These are phyloP conservation scores for Penicillium angulare DNA, from an alignment of 495 filamentous ascomycete species.

Conservation along the genomic window DNA sequence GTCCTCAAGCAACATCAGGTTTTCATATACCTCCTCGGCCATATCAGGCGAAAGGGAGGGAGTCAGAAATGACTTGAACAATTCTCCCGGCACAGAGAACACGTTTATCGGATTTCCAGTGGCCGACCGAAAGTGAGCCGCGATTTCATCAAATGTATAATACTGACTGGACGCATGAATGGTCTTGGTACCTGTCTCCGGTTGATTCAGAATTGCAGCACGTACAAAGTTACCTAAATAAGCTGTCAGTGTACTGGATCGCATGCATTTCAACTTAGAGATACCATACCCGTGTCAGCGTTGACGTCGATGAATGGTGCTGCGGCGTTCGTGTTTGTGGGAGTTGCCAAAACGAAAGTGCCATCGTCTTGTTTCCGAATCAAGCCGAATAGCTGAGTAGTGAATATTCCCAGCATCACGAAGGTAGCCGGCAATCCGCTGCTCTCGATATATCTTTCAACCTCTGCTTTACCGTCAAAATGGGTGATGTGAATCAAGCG, in stretches of 20 bases:
- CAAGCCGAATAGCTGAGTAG: constrained; percentile 44
- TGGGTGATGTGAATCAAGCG: constrained; percentile 18
- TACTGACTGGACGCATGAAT: constrained; percentile 46
- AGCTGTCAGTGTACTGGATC: not conserved
- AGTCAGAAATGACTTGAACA: too few relatives aligned
- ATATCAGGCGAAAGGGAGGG: constrained; percentile 34
- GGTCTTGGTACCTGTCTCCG: constrained; percentile 23
- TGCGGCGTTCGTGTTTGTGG: constrained; percentile 24
- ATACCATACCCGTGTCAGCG: constrained; percentile 48
- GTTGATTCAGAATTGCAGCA: constrained; percentile 33
- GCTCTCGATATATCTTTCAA: constrained; percentile 40
- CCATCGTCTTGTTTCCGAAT: constrained; percentile 21
- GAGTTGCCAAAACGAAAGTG: constrained; percentile 12
- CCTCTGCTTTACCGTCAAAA: constrained; percentile 39
- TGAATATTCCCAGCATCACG: constrained; percentile 58
- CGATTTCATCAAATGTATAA: constrained; percentile 43
- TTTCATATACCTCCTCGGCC: constrained; percentile 51
- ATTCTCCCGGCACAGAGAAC: constrained; percentile 46
- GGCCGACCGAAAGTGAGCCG: constrained; percentile 46
- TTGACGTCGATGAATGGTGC: constrained; percentile 55
- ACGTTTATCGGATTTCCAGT: constrained; percentile 47
- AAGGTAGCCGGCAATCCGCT: constrained; percentile 50
- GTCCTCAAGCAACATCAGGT: constrained; percentile 47
- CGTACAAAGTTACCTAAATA: constrained; percentile 44
- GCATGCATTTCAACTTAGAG: not conserved